These are phyloP conservation scores for Kernera saxatilis DNA, from an alignment of 345 rosid genomes.

Conservation along the genomic window DNA sequence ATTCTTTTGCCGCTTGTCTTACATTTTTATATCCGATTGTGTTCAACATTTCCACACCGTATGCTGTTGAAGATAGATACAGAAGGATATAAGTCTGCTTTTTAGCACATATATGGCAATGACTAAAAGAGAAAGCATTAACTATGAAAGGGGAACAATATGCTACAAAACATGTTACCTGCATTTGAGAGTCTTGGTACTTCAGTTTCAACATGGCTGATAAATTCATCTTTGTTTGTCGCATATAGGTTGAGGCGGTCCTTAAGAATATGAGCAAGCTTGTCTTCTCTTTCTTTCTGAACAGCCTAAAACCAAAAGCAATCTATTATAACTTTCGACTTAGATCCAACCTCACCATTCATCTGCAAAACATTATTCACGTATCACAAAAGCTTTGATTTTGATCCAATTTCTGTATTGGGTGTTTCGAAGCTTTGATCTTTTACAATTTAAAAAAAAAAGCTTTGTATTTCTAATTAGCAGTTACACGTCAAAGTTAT, in stretches of 20 bases:
- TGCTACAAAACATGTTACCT: constrained; percentile 35
- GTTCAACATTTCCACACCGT: constrained; percentile 86
- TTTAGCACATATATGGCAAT: background rate
- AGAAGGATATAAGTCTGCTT: background rate
- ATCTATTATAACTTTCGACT: too few species aligned
- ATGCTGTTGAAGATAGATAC: constrained; percentile 46
- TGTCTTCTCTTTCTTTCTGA: constrained; percentile 93
- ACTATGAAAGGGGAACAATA: background rate
- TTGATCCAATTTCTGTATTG: too few species aligned
- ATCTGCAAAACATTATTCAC: too few species aligned
- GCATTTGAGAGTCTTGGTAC: constrained; percentile 77
- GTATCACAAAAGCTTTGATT: too few species aligned
- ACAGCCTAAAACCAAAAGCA: constrained; percentile 47
- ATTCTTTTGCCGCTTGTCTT: constrained; percentile 90
- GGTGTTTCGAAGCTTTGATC: too few species aligned
- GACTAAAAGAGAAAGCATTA: constrained; percentile 2
- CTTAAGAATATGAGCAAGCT: constrained; percentile 63
- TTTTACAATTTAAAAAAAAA: too few species aligned
- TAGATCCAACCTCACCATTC: too few species aligned
- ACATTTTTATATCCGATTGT: constrained; percentile 83
- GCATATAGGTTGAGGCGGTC: constrained; percentile 68
- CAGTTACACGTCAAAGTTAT: too few species aligned
- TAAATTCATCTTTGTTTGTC: constrained; percentile 64
- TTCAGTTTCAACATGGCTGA: constrained; percentile 66
- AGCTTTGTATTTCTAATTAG: too few species aligned